These are phyloP conservation scores for Debaryomyces tyrocola DNA, from an alignment of 805 yeast species.

Conservation along the genomic window DNA sequence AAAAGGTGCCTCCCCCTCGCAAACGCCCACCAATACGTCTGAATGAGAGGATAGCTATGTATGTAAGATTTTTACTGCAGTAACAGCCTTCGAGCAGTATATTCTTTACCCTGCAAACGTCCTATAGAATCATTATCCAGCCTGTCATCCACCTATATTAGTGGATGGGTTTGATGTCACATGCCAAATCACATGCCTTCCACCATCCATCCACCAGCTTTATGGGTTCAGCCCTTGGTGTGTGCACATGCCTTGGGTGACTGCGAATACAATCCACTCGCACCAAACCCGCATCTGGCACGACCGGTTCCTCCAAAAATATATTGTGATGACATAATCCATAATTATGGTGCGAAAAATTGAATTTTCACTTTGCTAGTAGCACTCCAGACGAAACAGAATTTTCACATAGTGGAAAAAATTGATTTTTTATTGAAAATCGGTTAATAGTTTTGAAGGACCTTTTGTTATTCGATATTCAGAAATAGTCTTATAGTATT, in stretches of 20 bases:
- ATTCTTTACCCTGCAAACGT: too few species aligned
- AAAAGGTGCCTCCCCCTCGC: too few species aligned
- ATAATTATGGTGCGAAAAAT: too few species aligned
- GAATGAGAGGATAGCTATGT: too few species aligned
- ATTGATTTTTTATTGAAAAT: slow-evolving; percentile 4
- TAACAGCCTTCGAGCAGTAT: too few species aligned
- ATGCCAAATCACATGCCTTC: too few species aligned
- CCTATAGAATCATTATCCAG: too few species aligned
- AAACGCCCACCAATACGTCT: too few species aligned
- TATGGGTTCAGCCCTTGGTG: not conserved
- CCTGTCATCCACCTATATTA: too few species aligned
- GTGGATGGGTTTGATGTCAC: too few species aligned
- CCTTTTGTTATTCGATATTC: slow-evolving; percentile 4
- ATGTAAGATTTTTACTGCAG: too few species aligned
- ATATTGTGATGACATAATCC: not conserved
- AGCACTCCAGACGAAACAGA: slow-evolving; percentile 3
- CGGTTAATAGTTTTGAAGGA: slow-evolving; percentile 2
- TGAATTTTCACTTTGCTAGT: not conserved
- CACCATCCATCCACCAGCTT: not conserved
- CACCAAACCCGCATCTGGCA: too few species aligned
- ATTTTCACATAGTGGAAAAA: slow-evolving; percentile 9
- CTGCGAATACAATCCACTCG: not conserved
- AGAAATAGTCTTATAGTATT: slow-evolving; percentile 7
- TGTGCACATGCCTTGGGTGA: not conserved
- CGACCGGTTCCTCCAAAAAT: not conserved